A percentile compares a stretch with the other conserved stretches of the same genome.
Evolutionary conservation across 768 basidiomycete genomes (phyloP).

Genomic region (Termitomyces sp.): DNA sequence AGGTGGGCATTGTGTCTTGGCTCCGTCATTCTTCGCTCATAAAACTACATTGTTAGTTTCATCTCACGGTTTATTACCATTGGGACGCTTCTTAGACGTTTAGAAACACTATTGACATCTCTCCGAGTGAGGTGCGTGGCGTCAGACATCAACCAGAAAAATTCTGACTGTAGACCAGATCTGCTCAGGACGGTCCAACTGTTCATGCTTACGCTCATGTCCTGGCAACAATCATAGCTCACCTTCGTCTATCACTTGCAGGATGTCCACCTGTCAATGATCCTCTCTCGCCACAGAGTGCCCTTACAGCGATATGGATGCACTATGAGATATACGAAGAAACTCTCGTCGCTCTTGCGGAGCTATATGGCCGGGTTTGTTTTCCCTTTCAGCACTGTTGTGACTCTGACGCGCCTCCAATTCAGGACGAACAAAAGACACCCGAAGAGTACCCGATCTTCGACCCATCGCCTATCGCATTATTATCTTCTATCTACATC

Average conservation of each 20-base stretch:
- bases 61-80: slow-evolving; percentile 59
- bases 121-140: slow-evolving; percentile 44
- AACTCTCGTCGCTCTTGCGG: slow-evolving; percentile 44
- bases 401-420: background rate
- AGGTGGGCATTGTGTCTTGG: slow-evolving; percentile 36
- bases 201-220: slow-evolving; percentile 65
- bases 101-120: slow-evolving; percentile 46
- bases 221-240: slow-evolving; percentile 47
- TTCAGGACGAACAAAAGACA: slow-evolving; percentile 24
- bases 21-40: background rate
- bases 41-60: slow-evolving; percentile 32
- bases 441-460: slow-evolving; percentile 36
- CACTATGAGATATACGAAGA: slow-evolving; percentile 47
- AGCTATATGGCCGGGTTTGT: slow-evolving; percentile 56
- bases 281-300: slow-evolving; percentile 13
- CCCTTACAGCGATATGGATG: slow-evolving; percentile 40
- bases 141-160: background rate
- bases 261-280: slow-evolving; percentile 29
- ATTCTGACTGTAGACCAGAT: slow-evolving; percentile 23
- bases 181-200: slow-evolving; percentile 42
- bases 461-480: slow-evolving; percentile 36
- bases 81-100: slow-evolving; percentile 59
- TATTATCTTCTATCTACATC: slow-evolving; percentile 60
- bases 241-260: slow-evolving; percentile 42
- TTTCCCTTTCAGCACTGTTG: background rate